A percentile compares a stretch with the other conserved stretches of the same genome.
These are phyloP conservation scores for Trypanosoma lewisi DNA, from an alignment of 208 protist genomes.

Conservation along the genomic window DNA sequence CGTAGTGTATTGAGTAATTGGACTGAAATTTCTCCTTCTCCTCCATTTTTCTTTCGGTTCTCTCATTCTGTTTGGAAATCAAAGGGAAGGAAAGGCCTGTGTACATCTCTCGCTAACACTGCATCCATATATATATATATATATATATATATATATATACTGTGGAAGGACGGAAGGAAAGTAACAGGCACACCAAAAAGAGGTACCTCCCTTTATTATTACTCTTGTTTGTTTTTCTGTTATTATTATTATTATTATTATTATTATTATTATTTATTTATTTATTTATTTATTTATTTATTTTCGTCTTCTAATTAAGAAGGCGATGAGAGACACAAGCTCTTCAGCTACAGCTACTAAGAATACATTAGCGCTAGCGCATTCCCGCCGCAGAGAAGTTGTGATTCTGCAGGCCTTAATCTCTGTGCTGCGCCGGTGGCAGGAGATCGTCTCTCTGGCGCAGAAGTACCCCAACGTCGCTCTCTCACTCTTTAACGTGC, in stretches of 20 bases:
- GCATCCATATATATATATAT: conserved; percentile 8
- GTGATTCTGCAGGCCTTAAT: too few species aligned
- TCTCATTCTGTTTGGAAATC: not conserved
- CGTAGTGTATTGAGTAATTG: too few species aligned
- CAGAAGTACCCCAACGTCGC: too few species aligned
- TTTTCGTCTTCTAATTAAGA: not conserved
- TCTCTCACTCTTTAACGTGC: too few species aligned
- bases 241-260: not conserved
- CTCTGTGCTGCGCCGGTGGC: too few species aligned
- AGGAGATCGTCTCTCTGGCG: too few species aligned
- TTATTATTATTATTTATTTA: conserved; percentile 11
- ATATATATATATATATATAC: conserved; percentile 10
- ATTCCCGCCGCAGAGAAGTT: too few species aligned
- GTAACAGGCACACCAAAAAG: too few species aligned
- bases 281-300: conserved; percentile 18
- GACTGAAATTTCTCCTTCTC: not conserved
- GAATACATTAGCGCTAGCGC: too few species aligned
- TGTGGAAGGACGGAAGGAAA: too few species aligned
- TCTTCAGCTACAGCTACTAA: too few species aligned
- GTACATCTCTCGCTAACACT: not conserved
- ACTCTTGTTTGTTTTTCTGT: not conserved
- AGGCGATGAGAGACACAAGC: not conserved
- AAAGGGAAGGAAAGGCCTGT: not conserved
- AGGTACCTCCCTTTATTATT: too few species aligned
- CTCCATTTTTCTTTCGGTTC: not conserved